Evolutionary conservation across 495 filamentous ascomycete species (phyloP).

Genomic region (Podospora sp.): DNA sequence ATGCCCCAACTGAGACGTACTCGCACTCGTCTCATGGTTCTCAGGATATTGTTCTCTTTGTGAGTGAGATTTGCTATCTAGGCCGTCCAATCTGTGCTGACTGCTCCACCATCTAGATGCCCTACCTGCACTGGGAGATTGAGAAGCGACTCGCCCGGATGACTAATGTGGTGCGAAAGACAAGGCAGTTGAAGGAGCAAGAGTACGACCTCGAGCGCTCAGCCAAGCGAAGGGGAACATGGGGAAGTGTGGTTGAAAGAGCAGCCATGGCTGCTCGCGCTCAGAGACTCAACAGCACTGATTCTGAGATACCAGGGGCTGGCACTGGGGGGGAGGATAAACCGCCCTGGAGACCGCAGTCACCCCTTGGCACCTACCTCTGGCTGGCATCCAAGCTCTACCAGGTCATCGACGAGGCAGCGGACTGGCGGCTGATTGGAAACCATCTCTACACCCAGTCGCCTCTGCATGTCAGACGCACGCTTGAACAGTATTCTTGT

Average conservation of each 20-base stretch:
- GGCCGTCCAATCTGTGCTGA: background rate
- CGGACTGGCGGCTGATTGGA: constrained; percentile 31
- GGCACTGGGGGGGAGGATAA: constrained; percentile 20
- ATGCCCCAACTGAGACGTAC: background rate
- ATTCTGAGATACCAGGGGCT: constrained; percentile 5
- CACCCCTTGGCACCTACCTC: constrained; percentile 28
- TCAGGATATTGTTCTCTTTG: constrained; percentile 30
- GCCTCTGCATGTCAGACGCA: constrained; percentile 25
- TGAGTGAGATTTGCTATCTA: constrained; percentile 9
- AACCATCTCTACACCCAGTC: constrained; percentile 30
- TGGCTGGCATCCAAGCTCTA: constrained; percentile 33
- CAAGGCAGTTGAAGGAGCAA: constrained; percentile 24
- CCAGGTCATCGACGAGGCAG: constrained; percentile 34
- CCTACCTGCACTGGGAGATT: constrained; percentile 35
- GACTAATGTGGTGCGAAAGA: constrained; percentile 32
- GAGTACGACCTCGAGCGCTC: constrained; percentile 25
- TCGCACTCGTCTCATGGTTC: constrained; percentile 15
- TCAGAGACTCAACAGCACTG: constrained; percentile 24
- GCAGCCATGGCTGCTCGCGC: constrained; percentile 22
- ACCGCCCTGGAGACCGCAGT: constrained; percentile 29
- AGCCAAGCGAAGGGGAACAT: constrained; percentile 30
- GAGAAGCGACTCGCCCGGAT: constrained; percentile 33
- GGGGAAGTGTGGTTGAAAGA: constrained; percentile 30
- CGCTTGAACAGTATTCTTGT: constrained; percentile 29
- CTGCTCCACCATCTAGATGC: constrained; percentile 21